Base-by-base conservation (phyloP, 768 basidiomycete species). In the Roridomyces roridus region DNA sequence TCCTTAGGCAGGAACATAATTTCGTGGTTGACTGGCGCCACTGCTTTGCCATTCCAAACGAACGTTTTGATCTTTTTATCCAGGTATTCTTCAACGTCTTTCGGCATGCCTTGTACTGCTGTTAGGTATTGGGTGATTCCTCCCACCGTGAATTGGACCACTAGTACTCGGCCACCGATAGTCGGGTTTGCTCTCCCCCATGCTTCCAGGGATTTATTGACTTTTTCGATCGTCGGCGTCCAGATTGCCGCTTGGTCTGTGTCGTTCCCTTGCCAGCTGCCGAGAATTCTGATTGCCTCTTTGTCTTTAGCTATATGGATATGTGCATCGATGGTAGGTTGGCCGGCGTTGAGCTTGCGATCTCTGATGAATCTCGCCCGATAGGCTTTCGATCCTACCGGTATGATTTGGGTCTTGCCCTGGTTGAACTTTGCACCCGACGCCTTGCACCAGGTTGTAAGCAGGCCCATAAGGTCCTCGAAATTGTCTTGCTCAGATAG, bases 391-490 rank as follows among this genome's bases (percentile, higher is more conserved):
- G 47, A 12, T 1, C 55, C 55, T 0, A 56, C 44, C 3, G 41
- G 55, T 2, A 56, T 56, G 1, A 56, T 44, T 29, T 46, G 17
- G 0, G 77, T 80, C 59, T 82, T 82, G 0, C 54, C 46, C 0
- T 60, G 50, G 45, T 80, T 82, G 58, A 81, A 82, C 45, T 74
- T 76, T 0, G 55, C 43, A 0, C 47, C 41, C 1, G 41, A 49
- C 7, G 34, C 47, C n/a, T 41, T 34, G 53, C 77, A 82, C 81
- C 80, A 83, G 0, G 29, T 41, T 0, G 66, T 26, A 0, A 81
- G 74, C 2, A 80, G 67, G 0, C 26, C 1, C 3, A 61, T 29
- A 0, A 82, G 68, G 0, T 52, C 54, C 0, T 47, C 40, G 11
- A 70, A 70, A 6, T 62, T 45, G 46, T 80, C 77, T 0, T 55